Evolutionary conservation across 2,329 filamentous ascomycete genomes (phyloP).

Genomic region (Penicillium sp.): DNA sequence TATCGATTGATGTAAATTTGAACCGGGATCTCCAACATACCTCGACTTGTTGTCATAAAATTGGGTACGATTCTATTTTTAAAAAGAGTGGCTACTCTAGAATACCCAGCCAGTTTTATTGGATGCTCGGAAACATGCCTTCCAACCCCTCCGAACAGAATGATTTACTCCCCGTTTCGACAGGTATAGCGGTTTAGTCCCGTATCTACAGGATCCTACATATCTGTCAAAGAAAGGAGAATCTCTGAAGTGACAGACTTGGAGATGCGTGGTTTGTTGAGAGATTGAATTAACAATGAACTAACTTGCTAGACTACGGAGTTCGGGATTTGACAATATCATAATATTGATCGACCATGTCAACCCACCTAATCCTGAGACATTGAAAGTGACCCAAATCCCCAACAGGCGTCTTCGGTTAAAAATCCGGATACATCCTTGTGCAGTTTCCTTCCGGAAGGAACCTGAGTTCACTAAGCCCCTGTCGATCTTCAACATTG

Average conservation of each 20-base stretch:
- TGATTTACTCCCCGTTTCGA: not conserved
- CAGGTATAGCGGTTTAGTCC: not conserved
- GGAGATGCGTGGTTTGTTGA: not conserved
- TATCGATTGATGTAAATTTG: too few species aligned
- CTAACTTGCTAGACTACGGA: not conserved
- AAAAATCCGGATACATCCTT: not conserved
- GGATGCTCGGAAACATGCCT: conserved; percentile 19
- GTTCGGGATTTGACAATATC: not conserved
- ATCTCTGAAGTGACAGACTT: not conserved
- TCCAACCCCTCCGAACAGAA: conserved; percentile 2
- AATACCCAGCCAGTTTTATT: not conserved
- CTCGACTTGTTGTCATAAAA: not conserved
- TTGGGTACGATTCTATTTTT: not conserved
- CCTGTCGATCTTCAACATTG: conserved; percentile 9
- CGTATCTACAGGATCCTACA: not conserved
- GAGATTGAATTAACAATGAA: not conserved
- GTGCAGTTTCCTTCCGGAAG: not conserved
- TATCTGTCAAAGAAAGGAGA: not conserved
- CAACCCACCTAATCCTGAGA: not conserved
- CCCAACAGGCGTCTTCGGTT: not conserved
- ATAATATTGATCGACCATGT: not conserved
- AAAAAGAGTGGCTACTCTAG: not conserved
- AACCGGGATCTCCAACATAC: not conserved
- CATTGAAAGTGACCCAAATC: not conserved
- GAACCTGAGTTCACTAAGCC: conserved; percentile 2